A percentile compares a stretch with the other conserved stretches of the same genome.
phyloP scores from a whole-genome alignment of 2,329 filamentous ascomycete genomes.

The Xylariales sp. region DNA sequence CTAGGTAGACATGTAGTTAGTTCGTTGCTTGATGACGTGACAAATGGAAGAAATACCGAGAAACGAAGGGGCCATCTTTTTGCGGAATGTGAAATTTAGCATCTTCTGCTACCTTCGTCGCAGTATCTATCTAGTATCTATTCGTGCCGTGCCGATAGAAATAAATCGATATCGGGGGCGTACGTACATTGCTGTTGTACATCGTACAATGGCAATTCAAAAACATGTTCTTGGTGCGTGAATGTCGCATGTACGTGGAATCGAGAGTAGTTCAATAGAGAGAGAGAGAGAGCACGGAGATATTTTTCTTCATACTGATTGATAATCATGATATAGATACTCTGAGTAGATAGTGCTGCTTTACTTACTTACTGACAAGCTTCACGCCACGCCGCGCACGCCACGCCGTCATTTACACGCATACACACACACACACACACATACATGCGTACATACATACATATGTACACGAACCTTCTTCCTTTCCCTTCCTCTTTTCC shows the following conservation, averaged over 20 bases:
- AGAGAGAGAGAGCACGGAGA: background rate
- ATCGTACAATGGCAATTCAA: no score
- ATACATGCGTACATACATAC: slow-evolving; percentile 3
- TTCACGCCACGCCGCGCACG: background rate
- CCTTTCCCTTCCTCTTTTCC: background rate
- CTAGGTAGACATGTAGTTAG: background rate
- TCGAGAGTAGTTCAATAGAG: background rate
- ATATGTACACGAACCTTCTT: background rate
- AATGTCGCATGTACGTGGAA: no score
- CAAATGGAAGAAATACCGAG: background rate
- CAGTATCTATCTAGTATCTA: no score
- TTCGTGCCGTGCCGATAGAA: no score
- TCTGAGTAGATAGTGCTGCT: slow-evolving; percentile 7
- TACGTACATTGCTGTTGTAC: no score
- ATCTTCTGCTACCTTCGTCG: no score
- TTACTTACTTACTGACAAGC: slow-evolving; percentile 10
- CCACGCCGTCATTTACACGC: slow-evolving; percentile 15
- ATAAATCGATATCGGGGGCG: no score
- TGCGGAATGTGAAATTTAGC: no score
- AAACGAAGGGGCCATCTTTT: background rate
- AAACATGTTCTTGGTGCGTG: no score
- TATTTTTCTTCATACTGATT: background rate
- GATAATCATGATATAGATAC: background rate
- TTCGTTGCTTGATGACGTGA: slow-evolving; percentile 7
- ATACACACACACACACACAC: slow-evolving; percentile 4